Percentiles rank a stretch among this genome's conserved stretches.
Conservation (phyloP, 176 grass and related monocot species). For the Aegilops sharonensis region DNA sequence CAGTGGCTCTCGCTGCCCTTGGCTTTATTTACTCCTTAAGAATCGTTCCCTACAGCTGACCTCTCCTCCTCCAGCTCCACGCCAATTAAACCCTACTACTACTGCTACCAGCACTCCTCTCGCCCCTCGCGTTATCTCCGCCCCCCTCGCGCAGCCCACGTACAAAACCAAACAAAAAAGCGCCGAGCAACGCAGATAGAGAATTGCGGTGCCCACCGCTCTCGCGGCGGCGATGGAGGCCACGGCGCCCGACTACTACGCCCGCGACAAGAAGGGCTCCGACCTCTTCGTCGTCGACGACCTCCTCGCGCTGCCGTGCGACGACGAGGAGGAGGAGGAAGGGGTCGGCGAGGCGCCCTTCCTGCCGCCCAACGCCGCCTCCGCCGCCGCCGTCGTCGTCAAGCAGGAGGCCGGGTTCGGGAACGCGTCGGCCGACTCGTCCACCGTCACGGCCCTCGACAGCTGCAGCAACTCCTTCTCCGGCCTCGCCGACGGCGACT, state of each 20-base stretch:
- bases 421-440: constrained; percentile 68
- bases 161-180: constrained; percentile 33
- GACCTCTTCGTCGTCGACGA: constrained; percentile 86
- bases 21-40: constrained; percentile 78
- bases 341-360: background rate
- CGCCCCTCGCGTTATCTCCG: constrained; percentile 36
- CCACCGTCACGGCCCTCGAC: constrained; percentile 76
- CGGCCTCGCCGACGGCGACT: constrained; percentile 49
- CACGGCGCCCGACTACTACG: constrained; percentile 32
- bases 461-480: constrained; percentile 90
- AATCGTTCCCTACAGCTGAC: constrained; percentile 56
- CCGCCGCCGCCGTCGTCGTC: background rate
- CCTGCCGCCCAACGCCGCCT: background rate
- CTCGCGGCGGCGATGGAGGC: constrained; percentile 32
- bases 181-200: constrained; percentile 38
- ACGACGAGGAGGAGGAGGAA: constrained; percentile 55
- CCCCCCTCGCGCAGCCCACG: constrained; percentile 24
- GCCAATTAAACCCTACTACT: constrained; percentile 54
- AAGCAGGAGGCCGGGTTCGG: constrained; percentile 32
- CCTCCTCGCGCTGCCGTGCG: constrained; percentile 74
- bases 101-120: background rate
- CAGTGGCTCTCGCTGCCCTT: constrained; percentile 13
- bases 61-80: constrained; percentile 29
- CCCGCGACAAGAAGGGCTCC: background rate
- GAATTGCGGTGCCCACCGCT: background rate